phyloP scores from a whole-genome alignment of 768 basidiomycete genomes.

The Mycena maculata region DNA sequence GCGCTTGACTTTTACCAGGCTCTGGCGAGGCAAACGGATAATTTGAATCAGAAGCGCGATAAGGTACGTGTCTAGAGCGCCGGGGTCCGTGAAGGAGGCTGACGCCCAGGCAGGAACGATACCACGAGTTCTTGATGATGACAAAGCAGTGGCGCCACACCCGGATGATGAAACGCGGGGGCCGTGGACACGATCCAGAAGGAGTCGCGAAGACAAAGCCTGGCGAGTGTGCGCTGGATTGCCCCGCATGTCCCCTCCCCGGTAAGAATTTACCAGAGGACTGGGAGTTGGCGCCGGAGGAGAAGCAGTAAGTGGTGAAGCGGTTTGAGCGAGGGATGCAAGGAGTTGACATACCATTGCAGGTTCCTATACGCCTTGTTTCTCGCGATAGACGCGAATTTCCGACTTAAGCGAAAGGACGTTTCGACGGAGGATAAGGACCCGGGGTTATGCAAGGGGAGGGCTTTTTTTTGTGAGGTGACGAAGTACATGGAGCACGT shows the following conservation, averaged over 20 bases:
- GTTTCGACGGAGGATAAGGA: neutral
- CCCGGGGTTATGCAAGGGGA: constrained; percentile 4
- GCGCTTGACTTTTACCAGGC: too few relatives aligned
- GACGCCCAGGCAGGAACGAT: constrained; percentile 20
- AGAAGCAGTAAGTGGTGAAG: neutral
- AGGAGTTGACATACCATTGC: too few relatives aligned
- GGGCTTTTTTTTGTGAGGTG: constrained; percentile 25
- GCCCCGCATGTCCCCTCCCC: constrained; percentile 36
- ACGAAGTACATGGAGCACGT: too few relatives aligned
- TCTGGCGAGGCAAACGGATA: too few relatives aligned
- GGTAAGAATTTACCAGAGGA: constrained; percentile 31
- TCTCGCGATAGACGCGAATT: too few relatives aligned
- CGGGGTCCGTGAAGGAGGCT: too few relatives aligned
- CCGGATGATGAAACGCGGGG: constrained; percentile 18
- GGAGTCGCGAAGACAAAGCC: neutral
- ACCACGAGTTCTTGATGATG: constrained; percentile 13
- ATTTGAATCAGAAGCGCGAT: too few relatives aligned
- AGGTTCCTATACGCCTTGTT: constrained; percentile 41
- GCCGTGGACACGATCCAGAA: constrained; percentile 7
- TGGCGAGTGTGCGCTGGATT: constrained; percentile 30
- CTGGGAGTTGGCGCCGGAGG: constrained; percentile 14
- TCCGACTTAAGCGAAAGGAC: constrained; percentile 34
- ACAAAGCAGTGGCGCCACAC: constrained; percentile 12
- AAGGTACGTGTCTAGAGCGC: too few relatives aligned
- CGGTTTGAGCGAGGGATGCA: too few relatives aligned